Base-by-base conservation (phyloP, 129 eudicot genomes). In the Pseudognaphalium luteoalbum region DNA sequence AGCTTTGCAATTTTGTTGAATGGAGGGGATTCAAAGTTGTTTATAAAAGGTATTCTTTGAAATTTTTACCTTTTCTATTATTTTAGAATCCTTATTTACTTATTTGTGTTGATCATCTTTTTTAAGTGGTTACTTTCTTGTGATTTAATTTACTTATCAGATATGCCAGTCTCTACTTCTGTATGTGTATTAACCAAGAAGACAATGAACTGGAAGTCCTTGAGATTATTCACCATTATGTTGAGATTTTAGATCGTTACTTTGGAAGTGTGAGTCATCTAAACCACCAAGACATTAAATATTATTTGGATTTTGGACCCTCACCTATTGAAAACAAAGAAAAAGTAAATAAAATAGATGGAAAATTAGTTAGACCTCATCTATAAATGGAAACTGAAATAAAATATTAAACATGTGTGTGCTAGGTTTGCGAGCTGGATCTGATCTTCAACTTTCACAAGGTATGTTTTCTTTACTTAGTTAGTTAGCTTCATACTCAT, bases 11-110 rank as follows among this genome's bases (percentile, higher is more conserved):
- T 69, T 93, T 93, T 79, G 98, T 93, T 57, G 98, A 93, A 42
- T 93, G 98, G 98, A 86, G 95, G 71, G 98, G 98, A 81, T 90
- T 79, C 44, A 93, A 90, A 83, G 95, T 93, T 71, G 98, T 90
- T 74, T 93, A 93, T 75, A 90, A 91, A 82, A 86, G 98, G 98
- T 90, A 81, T 81, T 29, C 17, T n/a, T 19, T 17, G 56, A 34
- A 33, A 61, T 11, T 69, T 35, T 41, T 76, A 71, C 58, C 34
- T 25, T n/a, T n/a, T n/a, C n/a, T n/a, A 9, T 25, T 70, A 34
- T 32, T 47, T 22, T 2, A 61, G 6, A 25, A 52, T 59, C 5
- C 28, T 21, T 15, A 17, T 25, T 54, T 68, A 34, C 33, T 29
- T n/a, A 57, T 25, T 34, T 42, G 10, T 65, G 51, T 56, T 66